Evolutionary conservation across 345 rosid species (phyloP).

Genomic region (Odontarrhena argentea): DNA sequence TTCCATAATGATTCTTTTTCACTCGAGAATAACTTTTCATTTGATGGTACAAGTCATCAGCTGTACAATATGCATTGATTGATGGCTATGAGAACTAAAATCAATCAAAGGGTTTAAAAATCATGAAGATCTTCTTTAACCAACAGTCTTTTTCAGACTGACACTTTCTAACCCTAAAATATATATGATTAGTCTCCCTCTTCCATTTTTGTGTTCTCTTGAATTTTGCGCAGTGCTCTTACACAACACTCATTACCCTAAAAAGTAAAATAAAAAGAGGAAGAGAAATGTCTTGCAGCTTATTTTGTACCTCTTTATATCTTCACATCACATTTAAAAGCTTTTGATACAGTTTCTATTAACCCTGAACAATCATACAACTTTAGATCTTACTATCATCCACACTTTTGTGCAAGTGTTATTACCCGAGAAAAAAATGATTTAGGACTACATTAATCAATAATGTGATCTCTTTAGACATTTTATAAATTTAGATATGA

Average conservation of each 20-base stretch:
- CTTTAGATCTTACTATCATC: constrained; percentile 15
- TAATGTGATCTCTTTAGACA: background rate
- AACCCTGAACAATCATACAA: constrained; percentile 24
- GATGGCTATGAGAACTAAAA: constrained; percentile 39
- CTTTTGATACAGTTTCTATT: background rate
- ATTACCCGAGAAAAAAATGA: background rate
- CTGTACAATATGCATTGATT: constrained; percentile 24
- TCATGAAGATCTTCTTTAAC: constrained; percentile 41
- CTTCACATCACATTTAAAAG: background rate
- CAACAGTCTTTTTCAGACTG: constrained; percentile 36
- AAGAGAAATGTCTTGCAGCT: constrained; percentile 18
- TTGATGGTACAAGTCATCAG: constrained; percentile 42
- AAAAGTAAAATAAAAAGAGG: constrained; percentile 33
- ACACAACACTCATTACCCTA: constrained; percentile 44
- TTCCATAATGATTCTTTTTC: constrained; percentile 16
- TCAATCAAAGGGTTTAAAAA: constrained; percentile 37
- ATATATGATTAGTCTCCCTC: constrained; percentile 33
- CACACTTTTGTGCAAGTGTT: constrained; percentile 3
- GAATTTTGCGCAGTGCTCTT: constrained; percentile 32
- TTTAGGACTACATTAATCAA: background rate
- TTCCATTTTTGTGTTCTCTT: constrained; percentile 32
- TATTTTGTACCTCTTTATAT: constrained; percentile 8
- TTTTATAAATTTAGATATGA: background rate
- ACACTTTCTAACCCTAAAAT: constrained; percentile 36
- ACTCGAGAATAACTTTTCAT: constrained; percentile 32